Percentiles rank a stretch among this genome's conserved stretches.
phyloP scores from a whole-genome alignment of 2,329 filamentous ascomycete species.

The Rhynchosporium graminicola region DNA sequence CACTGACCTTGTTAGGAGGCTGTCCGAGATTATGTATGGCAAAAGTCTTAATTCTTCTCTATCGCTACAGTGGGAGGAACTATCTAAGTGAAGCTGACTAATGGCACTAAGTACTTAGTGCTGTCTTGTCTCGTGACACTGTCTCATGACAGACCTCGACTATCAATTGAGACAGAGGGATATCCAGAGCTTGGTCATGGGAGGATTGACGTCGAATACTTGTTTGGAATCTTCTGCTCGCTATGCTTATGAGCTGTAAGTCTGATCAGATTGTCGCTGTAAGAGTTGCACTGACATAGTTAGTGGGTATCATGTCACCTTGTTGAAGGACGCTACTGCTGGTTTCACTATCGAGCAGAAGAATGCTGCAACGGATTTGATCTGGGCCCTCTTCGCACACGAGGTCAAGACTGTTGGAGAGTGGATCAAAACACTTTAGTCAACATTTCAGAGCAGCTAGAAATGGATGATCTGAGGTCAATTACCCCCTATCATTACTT shows the following conservation, averaged over 20 bases:
- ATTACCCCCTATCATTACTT: not conserved
- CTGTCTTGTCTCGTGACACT: no score
- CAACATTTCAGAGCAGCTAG: not conserved
- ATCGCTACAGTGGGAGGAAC: no score
- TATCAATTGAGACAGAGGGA: conserved; percentile 41
- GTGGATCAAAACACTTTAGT: conserved; percentile 30
- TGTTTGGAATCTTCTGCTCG: conserved; percentile 43
- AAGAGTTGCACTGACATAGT: not conserved
- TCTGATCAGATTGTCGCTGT: not conserved
- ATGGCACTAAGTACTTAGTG: no score
- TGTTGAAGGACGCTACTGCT: conserved; percentile 37
- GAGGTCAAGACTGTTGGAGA: conserved; percentile 33
- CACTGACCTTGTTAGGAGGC: conserved; percentile 23
- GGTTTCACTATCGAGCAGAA: conserved; percentile 32
- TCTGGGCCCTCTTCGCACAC: conserved; percentile 37
- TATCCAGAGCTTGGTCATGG: conserved; percentile 40
- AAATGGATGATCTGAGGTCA: not conserved
- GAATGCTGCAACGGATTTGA: conserved; percentile 34
- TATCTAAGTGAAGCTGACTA: no score
- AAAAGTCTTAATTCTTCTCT: no score
- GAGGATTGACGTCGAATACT: conserved; percentile 40
- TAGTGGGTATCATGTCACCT: conserved; percentile 35
- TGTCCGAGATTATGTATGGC: no score
- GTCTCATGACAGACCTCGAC: conserved; percentile 35
- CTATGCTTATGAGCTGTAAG: conserved; percentile 41